Evolutionary conservation across 305 asterid genomes (phyloP).

Genomic region (Fraxinus velutina): DNA sequence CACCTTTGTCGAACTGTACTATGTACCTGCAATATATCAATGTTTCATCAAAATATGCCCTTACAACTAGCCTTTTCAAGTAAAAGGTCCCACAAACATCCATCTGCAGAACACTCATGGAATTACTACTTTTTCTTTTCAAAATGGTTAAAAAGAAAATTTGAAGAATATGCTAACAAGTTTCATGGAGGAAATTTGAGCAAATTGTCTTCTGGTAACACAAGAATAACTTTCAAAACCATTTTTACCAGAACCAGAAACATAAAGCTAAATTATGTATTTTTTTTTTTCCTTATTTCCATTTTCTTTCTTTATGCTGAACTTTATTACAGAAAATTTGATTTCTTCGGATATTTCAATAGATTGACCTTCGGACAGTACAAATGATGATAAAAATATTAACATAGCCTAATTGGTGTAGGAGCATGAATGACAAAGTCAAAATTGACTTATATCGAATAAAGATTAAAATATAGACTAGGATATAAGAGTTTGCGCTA

Average conservation of each 20-base stretch:
- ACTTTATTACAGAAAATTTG: neutral
- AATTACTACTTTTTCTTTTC: neutral
- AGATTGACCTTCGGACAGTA: neutral
- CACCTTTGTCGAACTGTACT: constrained; percentile 80
- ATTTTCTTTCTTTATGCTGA: neutral
- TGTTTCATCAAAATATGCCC: neutral
- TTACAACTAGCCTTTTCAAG: neutral
- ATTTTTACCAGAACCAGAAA: neutral
- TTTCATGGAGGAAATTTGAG: neutral
- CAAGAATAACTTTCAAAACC: neutral
- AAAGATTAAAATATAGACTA: too few relatives aligned
- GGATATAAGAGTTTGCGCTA: too few relatives aligned
- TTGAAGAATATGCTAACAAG: neutral
- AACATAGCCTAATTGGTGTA: neutral
- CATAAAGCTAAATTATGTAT: neutral
- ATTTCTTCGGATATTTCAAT: neutral
- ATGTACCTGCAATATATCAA: constrained; percentile 44
- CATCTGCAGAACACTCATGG: neutral
- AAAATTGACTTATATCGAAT: neutral
- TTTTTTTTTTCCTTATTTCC: neutral
- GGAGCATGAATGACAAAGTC: neutral
- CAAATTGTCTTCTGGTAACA: neutral
- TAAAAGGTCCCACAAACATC: neutral
- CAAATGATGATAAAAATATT: neutral
- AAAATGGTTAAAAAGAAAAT: neutral